phyloP scores from a whole-genome alignment of 176 grass and related monocot genomes.

The Tillandsia fasciculata region DNA sequence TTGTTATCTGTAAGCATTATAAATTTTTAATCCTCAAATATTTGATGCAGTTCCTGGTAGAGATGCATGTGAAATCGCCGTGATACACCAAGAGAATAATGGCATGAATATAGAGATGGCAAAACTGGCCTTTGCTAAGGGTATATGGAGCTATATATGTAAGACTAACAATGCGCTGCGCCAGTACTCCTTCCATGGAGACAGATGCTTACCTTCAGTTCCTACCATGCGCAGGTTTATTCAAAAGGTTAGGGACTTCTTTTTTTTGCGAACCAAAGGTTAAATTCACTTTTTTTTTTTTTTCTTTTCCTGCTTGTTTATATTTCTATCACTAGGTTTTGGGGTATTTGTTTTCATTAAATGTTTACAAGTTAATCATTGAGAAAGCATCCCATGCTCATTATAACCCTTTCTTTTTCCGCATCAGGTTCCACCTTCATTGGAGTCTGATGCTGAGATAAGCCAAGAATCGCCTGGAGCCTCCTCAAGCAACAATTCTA shows the following conservation, averaged over 20 bases:
- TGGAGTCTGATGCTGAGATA: slow-evolving; percentile 10
- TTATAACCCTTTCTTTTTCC: not conserved
- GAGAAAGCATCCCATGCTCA: too few species aligned
- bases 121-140: slow-evolving; percentile 92
- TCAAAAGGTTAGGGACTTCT: slow-evolving; percentile 47
- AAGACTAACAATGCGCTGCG: slow-evolving; percentile 90
- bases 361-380: too few species aligned
- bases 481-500: not conserved
- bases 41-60: slow-evolving; percentile 57
- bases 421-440: slow-evolving; percentile 24
- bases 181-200: slow-evolving; percentile 37
- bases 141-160: slow-evolving; percentile 90
- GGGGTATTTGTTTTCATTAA: too few species aligned
- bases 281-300: not conserved
- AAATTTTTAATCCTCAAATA: slow-evolving; percentile 13
- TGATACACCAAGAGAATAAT: slow-evolving; percentile 87
- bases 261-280: not conserved
- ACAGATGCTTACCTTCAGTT: slow-evolving; percentile 31
- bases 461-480: slow-evolving; percentile 1
- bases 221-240: slow-evolving; percentile 56
- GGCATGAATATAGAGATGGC: slow-evolving; percentile 91
- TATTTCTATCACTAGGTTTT: too few species aligned
- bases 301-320: too few species aligned
- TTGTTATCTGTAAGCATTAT: too few species aligned
- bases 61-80: slow-evolving; percentile 73